Percentiles rank a stretch among this genome's conserved stretches.
phyloP scores from a whole-genome alignment of 306 rosid genomes.

The Sesbania bispinosa region DNA sequence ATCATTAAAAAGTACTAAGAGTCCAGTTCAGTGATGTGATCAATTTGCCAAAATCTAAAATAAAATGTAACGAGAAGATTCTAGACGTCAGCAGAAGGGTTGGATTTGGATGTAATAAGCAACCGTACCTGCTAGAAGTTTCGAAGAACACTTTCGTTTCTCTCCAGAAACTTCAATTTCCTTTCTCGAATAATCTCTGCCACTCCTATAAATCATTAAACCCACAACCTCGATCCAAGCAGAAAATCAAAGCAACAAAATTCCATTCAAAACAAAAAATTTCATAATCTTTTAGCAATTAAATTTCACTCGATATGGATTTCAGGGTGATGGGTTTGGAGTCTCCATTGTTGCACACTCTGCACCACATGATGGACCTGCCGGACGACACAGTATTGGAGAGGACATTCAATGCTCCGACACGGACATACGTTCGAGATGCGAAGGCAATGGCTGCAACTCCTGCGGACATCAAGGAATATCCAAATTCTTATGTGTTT shows the following conservation, averaged over 20 bases:
- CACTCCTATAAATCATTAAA: neutral
- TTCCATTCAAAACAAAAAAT: too few species aligned
- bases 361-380: constrained; percentile 48
- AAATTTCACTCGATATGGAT: constrained; percentile 52
- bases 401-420: constrained; percentile 43
- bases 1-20: too few species aligned
- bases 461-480: constrained; percentile 68
- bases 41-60: too few species aligned
- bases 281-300: too few species aligned
- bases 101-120: too few species aligned
- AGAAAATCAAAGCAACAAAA: too few species aligned
- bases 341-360: constrained; percentile 42
- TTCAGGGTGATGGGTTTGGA: constrained; percentile 49
- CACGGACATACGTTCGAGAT: constrained; percentile 51
- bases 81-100: too few species aligned
- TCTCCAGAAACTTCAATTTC: constrained; percentile 20
- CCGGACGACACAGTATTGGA: constrained; percentile 35
- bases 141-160: too few species aligned
- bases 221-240: neutral
- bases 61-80: too few species aligned
- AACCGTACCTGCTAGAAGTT: constrained; percentile 7
- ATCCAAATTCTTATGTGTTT: constrained; percentile 49
- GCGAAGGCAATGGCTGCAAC: constrained; percentile 80
- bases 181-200: neutral
- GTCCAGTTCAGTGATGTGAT: too few species aligned